These are phyloP conservation scores for Colletotrichum brevisporum DNA, from an alignment of 2,329 filamentous ascomycete genomes.

Conservation along the genomic window DNA sequence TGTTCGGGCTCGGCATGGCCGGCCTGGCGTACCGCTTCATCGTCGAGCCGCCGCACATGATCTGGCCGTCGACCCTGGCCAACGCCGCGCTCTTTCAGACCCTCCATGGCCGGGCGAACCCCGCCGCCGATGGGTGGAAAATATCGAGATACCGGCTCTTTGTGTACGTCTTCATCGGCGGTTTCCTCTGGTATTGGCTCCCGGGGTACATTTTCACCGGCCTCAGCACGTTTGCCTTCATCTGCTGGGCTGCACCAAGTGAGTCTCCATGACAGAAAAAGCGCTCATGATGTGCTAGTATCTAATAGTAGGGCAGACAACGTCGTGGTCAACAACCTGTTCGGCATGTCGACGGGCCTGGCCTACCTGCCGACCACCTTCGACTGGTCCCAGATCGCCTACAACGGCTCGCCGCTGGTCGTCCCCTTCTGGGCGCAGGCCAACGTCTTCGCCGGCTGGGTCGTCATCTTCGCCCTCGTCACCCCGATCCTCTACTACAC, in stretches of 20 bases:
- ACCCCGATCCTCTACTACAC: constrained; percentile 72
- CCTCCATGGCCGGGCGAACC: constrained; percentile 56
- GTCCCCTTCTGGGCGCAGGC: constrained; percentile 71
- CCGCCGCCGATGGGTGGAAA: constrained; percentile 52
- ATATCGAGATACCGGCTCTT: constrained; percentile 55
- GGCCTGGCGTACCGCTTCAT: constrained; percentile 57
- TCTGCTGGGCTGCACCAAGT: constrained; percentile 60
- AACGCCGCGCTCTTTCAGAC: constrained; percentile 59
- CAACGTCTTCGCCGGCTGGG: constrained; percentile 74
- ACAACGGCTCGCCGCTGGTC: constrained; percentile 56
- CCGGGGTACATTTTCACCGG: constrained; percentile 61
- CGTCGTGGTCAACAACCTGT: constrained; percentile 78
- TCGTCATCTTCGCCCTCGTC: constrained; percentile 68
- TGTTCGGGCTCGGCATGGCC: constrained; percentile 64
- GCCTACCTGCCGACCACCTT: constrained; percentile 49
- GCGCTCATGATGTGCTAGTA: constrained; percentile 38
- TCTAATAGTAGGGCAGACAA: constrained; percentile 58
- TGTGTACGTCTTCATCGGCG: constrained; percentile 52
- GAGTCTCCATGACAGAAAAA: neutral
- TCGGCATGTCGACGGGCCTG: constrained; percentile 56
- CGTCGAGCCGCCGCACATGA: constrained; percentile 59
- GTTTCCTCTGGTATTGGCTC: constrained; percentile 65
- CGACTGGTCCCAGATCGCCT: constrained; percentile 48
- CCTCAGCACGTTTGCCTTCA: constrained; percentile 60
- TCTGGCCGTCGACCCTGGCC: constrained; percentile 63